phyloP scores from a whole-genome alignment of 1,284 basidiomycete genomes.

The Ceratobasidium papillatum region DNA sequence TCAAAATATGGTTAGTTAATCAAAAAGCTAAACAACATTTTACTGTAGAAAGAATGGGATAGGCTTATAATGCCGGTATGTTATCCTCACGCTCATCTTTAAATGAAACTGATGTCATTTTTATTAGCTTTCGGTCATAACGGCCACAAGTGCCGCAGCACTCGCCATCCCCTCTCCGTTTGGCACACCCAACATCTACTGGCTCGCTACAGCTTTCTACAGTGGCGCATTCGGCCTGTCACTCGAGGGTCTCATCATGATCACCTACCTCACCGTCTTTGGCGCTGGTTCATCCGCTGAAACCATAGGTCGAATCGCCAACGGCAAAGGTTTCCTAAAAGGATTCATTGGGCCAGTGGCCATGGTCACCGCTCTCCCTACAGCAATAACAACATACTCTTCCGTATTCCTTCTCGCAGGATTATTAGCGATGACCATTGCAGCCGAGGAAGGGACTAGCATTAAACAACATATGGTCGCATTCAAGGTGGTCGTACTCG shows the following conservation, averaged over 20 bases:
- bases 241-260: conserved; percentile 35
- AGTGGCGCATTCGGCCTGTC: conserved; percentile 34
- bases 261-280: conserved; percentile 38
- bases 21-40: neutral
- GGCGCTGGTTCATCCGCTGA: conserved; percentile 27
- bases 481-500: conserved; percentile 22
- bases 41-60: conserved; percentile 18
- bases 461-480: conserved; percentile 1
- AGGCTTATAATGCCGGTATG: conserved; percentile 26
- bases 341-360: conserved; percentile 28
- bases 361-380: conserved; percentile 28
- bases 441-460: conserved; percentile 7
- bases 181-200: conserved; percentile 21
- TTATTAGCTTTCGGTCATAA: conserved; percentile 17
- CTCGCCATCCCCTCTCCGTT: conserved; percentile 40
- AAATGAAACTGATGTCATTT: neutral
- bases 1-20: neutral
- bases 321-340: conserved; percentile 27
- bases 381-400: conserved; percentile 35
- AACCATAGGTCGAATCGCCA: conserved; percentile 30
- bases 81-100: neutral
- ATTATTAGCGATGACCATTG: conserved; percentile 35
- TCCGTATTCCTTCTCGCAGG: conserved; percentile 30
- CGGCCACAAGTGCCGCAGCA: conserved; percentile 36
- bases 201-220: conserved; percentile 26